Conservation (phyloP, 345 rosid genomes). For the Salix udensis region DNA sequence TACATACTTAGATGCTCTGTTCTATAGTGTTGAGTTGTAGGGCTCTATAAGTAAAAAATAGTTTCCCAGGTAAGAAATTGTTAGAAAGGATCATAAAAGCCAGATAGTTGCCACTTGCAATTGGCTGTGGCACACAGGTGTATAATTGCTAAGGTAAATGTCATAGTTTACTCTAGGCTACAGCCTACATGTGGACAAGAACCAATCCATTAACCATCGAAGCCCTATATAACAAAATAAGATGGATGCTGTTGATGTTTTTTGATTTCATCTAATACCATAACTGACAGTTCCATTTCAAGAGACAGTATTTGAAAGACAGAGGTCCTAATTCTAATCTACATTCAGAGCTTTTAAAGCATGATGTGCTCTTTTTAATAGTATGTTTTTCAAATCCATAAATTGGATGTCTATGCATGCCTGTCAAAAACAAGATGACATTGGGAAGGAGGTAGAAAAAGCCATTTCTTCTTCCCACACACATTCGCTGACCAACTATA, state of each 20-base stretch:
- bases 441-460: constrained; percentile 69
- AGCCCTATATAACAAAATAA: not conserved
- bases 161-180: not conserved
- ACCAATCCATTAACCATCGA: not conserved
- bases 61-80: not conserved
- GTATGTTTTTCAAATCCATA: not conserved
- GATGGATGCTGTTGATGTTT: not conserved
- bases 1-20: no score
- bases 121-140: not conserved
- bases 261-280: not conserved
- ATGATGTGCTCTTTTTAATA: not conserved
- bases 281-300: not conserved
- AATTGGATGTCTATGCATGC: constrained; percentile 25
- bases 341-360: not conserved
- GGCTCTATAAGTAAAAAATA: not conserved
- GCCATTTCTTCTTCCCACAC: constrained; percentile 85
- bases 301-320: not conserved
- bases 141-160: not conserved
- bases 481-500: constrained; percentile 95
- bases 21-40: not conserved
- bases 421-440: constrained; percentile 73
- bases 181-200: not conserved
- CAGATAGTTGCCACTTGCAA: not conserved
- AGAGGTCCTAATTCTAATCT: not conserved
- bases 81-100: not conserved